phyloP scores from a whole-genome alignment of 495 filamentous ascomycete genomes.

The Xylaria sp. region DNA sequence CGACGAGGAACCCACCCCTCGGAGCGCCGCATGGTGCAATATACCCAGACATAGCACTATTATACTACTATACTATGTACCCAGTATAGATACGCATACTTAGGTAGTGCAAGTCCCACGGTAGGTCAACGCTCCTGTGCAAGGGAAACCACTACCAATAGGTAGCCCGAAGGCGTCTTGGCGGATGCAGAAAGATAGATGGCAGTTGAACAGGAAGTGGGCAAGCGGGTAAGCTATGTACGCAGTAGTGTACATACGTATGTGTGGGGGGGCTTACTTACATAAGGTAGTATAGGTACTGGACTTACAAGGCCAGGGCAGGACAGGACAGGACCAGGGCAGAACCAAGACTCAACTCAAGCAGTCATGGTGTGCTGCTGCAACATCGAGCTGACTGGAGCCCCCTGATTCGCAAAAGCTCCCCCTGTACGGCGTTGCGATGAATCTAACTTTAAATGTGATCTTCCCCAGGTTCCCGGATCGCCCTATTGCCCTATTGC shows the following conservation, averaged over 20 bases:
- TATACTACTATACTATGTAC: no score
- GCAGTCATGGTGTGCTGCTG: slow-evolving; percentile 1
- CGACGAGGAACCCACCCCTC: not conserved
- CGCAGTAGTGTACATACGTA: no score
- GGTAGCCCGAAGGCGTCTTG: not conserved
- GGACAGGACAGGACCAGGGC: no score
- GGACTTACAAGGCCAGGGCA: no score
- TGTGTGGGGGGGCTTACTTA: slow-evolving; percentile 8
- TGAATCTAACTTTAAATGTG: slow-evolving; percentile 35
- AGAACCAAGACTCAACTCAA: no score
- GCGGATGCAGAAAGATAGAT: not conserved
- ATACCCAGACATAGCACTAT: no score
- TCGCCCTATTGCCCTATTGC: slow-evolving; percentile 16
- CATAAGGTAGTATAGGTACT: no score
- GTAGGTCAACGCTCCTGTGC: not conserved
- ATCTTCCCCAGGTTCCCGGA: slow-evolving; percentile 34
- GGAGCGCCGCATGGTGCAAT: slow-evolving; percentile 4
- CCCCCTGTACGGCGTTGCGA: slow-evolving; percentile 14
- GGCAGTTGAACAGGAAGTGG: not conserved
- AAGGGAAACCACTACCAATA: not conserved
- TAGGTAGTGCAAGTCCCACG: no score
- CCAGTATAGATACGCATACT: no score
- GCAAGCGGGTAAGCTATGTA: no score
- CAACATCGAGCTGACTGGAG: slow-evolving; percentile 5
- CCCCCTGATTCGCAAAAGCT: slow-evolving; percentile 5